Percentiles rank a stretch among this genome's conserved stretches.
Conservation (phyloP, 1,284 basidiomycete genomes). For the Microbotryum violaceum region DNA sequence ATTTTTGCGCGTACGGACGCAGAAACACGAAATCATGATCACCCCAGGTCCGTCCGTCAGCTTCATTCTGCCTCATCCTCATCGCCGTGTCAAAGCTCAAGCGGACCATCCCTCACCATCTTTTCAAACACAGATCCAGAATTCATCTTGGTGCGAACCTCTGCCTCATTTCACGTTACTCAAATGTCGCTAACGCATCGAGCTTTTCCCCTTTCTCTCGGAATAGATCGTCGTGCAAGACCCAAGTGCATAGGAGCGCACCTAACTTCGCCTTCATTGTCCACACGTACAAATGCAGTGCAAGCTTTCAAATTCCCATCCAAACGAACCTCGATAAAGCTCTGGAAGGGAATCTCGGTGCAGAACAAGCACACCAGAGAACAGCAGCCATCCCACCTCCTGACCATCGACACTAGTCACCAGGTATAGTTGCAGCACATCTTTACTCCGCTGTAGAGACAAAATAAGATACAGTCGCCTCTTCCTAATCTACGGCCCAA, state of each 20-base stretch:
- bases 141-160: constrained; percentile 58
- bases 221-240: constrained; percentile 27
- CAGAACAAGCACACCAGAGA: too few species aligned
- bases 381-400: too few species aligned
- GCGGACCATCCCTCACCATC: not conserved
- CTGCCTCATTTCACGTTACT: not conserved
- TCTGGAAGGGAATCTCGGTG: too few species aligned
- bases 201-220: not conserved
- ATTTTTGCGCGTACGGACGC: constrained; percentile 84
- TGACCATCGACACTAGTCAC: too few species aligned
- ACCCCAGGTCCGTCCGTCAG: constrained; percentile 67
- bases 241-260: constrained; percentile 9
- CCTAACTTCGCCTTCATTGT: not conserved
- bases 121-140: constrained; percentile 54
- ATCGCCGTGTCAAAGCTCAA: not conserved
- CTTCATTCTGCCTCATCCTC: not conserved
- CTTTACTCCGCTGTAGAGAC: too few species aligned
- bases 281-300: too few species aligned
- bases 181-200: not conserved
- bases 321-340: too few species aligned
- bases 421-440: too few species aligned
- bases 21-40: constrained; percentile 85
- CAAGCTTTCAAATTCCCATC: too few species aligned
- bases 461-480: too few species aligned
- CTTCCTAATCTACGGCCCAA: too few species aligned